phyloP scores from a whole-genome alignment of 2,329 filamentous ascomycete species.

The Microsporum canis region DNA sequence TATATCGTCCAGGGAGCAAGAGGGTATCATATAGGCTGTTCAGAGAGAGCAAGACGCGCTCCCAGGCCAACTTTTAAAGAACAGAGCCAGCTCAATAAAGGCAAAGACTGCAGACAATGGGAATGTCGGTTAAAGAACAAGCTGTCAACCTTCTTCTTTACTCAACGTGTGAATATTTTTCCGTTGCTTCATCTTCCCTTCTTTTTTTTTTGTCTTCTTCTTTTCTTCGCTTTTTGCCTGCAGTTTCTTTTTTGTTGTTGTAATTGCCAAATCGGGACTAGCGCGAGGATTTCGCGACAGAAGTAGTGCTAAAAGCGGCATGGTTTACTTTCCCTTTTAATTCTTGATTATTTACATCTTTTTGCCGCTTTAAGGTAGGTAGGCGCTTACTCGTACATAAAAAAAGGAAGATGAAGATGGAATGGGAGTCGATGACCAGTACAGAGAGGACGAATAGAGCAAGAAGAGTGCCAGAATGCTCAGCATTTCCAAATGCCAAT shows the following conservation, averaged over 20 bases:
- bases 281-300: neutral
- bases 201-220: neutral
- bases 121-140: neutral
- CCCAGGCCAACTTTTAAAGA: neutral
- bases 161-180: neutral
- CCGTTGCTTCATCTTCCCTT: neutral
- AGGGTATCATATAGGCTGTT: neutral
- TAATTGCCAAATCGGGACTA: conserved; percentile 1
- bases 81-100: neutral
- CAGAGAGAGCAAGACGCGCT: neutral
- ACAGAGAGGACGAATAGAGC: neutral
- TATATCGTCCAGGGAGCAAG: neutral
- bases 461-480: neutral
- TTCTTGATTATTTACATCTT: neutral
- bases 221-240: neutral
- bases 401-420: neutral
- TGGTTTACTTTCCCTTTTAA: neutral
- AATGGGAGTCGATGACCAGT: too few species aligned
- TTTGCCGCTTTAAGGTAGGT: neutral
- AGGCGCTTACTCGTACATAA: neutral
- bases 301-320: neutral
- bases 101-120: neutral
- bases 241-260: conserved; percentile 2
- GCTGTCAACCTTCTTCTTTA: neutral
- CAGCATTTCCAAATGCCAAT: conserved; percentile 83